Evolutionary conservation across 2,329 filamentous ascomycete genomes (phyloP).

Genomic region (Exophiala calicioides): DNA sequence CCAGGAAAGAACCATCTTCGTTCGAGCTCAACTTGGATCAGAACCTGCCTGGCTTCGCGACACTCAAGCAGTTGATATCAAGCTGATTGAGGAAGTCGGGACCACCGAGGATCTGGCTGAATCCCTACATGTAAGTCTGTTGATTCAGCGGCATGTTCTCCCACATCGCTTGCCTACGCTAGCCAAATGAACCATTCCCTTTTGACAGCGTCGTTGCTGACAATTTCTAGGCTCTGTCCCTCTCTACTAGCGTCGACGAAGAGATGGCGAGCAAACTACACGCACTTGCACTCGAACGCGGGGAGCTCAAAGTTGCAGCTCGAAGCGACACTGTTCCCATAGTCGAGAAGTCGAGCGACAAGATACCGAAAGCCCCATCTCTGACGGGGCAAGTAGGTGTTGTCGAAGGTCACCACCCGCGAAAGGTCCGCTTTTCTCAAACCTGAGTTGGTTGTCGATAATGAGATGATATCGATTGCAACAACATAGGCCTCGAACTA

Average conservation of each 20-base stretch:
- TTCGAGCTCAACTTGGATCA: constrained; percentile 85
- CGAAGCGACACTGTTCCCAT: constrained; percentile 10
- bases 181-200: background rate
- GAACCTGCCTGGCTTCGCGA: constrained; percentile 81
- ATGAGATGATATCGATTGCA: no score
- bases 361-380: constrained; percentile 13
- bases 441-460: background rate
- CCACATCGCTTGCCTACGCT: background rate
- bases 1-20: constrained; percentile 75
- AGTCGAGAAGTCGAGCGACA: constrained; percentile 15
- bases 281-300: constrained; percentile 56
- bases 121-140: constrained; percentile 21
- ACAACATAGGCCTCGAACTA: no score
- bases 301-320: constrained; percentile 26
- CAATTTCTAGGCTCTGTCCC: constrained; percentile 11
- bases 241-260: constrained; percentile 33
- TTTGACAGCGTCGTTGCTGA: constrained; percentile 2
- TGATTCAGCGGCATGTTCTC: background rate
- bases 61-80: constrained; percentile 58
- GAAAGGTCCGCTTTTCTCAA: constrained; percentile 19
- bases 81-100: constrained; percentile 64
- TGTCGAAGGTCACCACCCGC: constrained; percentile 25
- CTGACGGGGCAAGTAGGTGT: constrained; percentile 7
- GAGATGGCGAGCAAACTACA: constrained; percentile 41
- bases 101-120: constrained; percentile 15